Evolutionary conservation across 306 rosid species (phyloP), one percentile per base, ranked within the genome.

Genomic region (Dalbergia oliveri): DNA sequence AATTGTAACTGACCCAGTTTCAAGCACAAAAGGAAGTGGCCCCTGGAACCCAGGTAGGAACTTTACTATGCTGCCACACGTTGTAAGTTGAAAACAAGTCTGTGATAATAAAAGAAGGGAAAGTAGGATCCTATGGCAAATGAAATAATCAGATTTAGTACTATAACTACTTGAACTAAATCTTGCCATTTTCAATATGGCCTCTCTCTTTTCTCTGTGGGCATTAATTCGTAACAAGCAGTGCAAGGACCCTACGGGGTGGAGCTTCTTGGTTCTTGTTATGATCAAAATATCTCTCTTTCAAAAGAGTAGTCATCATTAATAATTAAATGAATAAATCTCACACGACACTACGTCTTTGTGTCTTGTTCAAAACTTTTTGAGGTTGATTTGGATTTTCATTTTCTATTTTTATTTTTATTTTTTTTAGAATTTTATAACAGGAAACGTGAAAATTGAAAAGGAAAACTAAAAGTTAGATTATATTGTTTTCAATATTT

Each of bases 11-110:
- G 18, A 91, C 97, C 98, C 93, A 0, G 97, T 88, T 87, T 91
- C 88, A 8, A 90, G 88, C 0, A 82, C 45, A 62, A 91, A 90
- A 12, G 97, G 97, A 53, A 93, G 94, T 44, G 93, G 82, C 18
- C 91, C 94, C 3, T 72, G 49, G 73, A 89, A 86, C 14, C 97
- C 97, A n/a, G 97, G 97, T 69, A 93, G 93, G 61, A 12, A 84
- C 72, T 84, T 34, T 1, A 87, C 89, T 11, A 35, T 69, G 8
- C 79, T 68, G 11, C 71, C 70, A 59, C 86, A 57, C 3, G 3
- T 13, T 44, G 84, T 75, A 39, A 61, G 9, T 49, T 77, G 74
- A 75, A 78, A 66, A 19, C 5, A 72, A 45, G 50, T 21, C 8
- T 72, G 54, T 19, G 50, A 11, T 11, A 79, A 34, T 41, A 85